phyloP scores from a whole-genome alignment of 257 asterid genomes.

The Plectranthus barbatus region DNA sequence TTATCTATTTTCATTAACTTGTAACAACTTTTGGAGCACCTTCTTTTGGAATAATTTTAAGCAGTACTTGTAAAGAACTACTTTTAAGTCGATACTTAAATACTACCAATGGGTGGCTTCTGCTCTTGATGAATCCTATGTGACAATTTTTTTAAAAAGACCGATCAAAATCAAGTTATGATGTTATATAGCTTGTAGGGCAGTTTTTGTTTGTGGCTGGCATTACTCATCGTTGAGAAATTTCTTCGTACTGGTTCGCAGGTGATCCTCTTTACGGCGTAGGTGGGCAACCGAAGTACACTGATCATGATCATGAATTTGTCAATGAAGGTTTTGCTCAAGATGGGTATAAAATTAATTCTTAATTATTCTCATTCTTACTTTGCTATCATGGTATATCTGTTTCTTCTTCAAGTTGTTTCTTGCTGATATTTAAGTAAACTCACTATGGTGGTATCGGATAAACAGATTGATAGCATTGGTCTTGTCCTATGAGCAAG shows the following conservation, averaged over 20 bases:
- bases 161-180: not conserved
- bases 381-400: not conserved
- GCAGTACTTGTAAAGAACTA: too few relatives aligned
- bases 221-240: constrained; percentile 10
- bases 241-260: constrained; percentile 24
- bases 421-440: constrained; percentile 1
- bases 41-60: too few relatives aligned
- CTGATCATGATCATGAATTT: constrained; percentile 33
- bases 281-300: constrained; percentile 64
- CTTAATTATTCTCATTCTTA: constrained; percentile 1
- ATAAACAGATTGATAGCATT: not conserved
- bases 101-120: too few relatives aligned
- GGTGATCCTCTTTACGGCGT: constrained; percentile 86
- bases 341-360: constrained; percentile 57
- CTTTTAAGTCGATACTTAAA: too few relatives aligned
- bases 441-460: too few relatives aligned
- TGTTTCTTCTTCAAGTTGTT: not conserved
- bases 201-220: not conserved
- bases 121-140: too few relatives aligned
- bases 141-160: too few relatives aligned
- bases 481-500: not conserved
- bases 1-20: too few relatives aligned
- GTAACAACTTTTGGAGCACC: too few relatives aligned
- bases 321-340: constrained; percentile 53
- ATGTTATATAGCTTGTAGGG: not conserved